These are phyloP conservation scores for Fusarium coffeatum DNA, from an alignment of 2,329 filamentous ascomycete species.

Conservation along the genomic window DNA sequence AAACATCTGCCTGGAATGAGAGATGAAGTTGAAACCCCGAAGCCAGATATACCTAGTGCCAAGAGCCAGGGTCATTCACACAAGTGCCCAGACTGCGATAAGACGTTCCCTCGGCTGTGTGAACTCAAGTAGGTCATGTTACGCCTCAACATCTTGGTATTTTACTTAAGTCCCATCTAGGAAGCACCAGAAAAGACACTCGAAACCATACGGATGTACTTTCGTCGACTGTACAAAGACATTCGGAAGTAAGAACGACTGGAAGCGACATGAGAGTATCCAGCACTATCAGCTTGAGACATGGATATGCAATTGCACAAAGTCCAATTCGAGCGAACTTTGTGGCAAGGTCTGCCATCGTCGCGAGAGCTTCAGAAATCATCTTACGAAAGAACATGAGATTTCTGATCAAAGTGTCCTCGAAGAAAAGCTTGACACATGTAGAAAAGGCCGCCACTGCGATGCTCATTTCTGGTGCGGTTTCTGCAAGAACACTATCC, in stretches of 20 bases:
- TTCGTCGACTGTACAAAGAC: conserved; percentile 73
- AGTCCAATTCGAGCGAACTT: conserved; percentile 28
- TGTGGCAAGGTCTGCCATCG: conserved; percentile 72
- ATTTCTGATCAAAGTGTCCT: conserved; percentile 48
- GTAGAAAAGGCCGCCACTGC: conserved; percentile 72
- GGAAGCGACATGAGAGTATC: conserved; percentile 88
- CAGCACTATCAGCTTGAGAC: conserved; percentile 79
- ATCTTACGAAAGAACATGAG: conserved; percentile 67
- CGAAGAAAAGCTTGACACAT: conserved; percentile 61
- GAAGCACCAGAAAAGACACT: conserved; percentile 87
- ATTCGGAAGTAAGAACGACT: conserved; percentile 95
- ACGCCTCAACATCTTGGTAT: neutral
- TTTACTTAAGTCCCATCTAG: conserved; percentile 56
- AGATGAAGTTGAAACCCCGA: conserved; percentile 18
- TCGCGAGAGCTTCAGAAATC: conserved; percentile 68
- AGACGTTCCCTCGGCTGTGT: conserved; percentile 62
- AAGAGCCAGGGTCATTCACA: conserved; percentile 31
- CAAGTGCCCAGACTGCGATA: conserved; percentile 57
- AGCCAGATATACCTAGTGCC: conserved; percentile 15
- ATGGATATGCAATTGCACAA: conserved; percentile 73
- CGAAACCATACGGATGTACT: conserved; percentile 85
- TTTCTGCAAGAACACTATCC: conserved; percentile 74
- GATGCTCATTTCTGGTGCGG: conserved; percentile 86
- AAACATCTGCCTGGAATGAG: conserved; percentile 15
- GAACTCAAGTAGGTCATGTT: conserved; percentile 65